These are phyloP conservation scores for Thuja plicata DNA, from an alignment of 83 land plant species.

Conservation along the genomic window DNA sequence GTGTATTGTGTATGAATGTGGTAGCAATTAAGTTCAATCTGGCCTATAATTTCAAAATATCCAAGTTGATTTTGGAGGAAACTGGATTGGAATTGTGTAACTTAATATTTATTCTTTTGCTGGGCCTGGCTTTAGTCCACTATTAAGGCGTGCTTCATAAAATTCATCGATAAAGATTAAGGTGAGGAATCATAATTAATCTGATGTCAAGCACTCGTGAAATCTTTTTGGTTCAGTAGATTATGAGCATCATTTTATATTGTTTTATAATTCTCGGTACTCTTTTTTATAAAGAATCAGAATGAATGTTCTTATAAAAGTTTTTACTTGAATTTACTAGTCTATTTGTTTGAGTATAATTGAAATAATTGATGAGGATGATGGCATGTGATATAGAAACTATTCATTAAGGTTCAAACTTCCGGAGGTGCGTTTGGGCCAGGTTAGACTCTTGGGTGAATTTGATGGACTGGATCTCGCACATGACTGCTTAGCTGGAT, in stretches of 20 bases:
- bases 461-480: no score
- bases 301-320: neutral
- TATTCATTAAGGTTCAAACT: no score
- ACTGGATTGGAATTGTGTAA: neutral
- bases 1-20: neutral
- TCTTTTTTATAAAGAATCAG: neutral
- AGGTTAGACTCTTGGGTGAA: no score
- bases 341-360: neutral
- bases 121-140: neutral
- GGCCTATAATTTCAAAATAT: neutral
- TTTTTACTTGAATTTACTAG: neutral
- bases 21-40: neutral
- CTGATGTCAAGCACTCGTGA: neutral
- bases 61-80: constrained; percentile 9
- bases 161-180: neutral
- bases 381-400: no score
- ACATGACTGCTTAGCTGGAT: no score
- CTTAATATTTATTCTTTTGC: neutral
- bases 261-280: neutral
- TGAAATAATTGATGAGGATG: no score
- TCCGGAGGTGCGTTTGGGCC: no score
- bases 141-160: neutral
- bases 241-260: neutral
- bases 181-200: neutral
- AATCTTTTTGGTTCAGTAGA: neutral